These are phyloP conservation scores for Fusarium domesticum DNA, from an alignment of 2,329 filamentous ascomycete species.

Conservation along the genomic window DNA sequence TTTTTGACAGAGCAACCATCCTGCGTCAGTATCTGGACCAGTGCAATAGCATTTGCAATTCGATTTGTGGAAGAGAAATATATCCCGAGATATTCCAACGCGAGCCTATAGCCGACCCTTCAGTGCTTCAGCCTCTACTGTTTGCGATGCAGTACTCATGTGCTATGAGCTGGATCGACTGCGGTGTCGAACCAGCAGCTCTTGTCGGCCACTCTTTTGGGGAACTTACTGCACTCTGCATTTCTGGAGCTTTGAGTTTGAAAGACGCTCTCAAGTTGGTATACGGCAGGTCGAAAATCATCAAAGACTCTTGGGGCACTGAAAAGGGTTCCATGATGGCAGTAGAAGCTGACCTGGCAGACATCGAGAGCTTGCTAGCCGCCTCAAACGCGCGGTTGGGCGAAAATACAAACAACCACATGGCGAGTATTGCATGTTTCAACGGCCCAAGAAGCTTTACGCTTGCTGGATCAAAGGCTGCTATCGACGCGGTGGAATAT, in stretches of 20 bases:
- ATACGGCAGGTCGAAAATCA: background rate
- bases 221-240: constrained; percentile 39
- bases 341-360: constrained; percentile 1
- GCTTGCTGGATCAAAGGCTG: background rate
- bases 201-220: constrained; percentile 43
- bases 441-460: constrained; percentile 10
- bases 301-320: constrained; percentile 2
- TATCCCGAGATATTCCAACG: constrained; percentile 31
- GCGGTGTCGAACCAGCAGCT: constrained; percentile 9
- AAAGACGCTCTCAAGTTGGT: constrained; percentile 28
- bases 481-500: constrained; percentile 5
- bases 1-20: background rate
- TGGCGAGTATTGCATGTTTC: constrained; percentile 1
- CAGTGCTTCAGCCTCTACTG: constrained; percentile 32
- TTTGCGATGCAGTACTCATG: constrained; percentile 21
- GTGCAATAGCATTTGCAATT: background rate
- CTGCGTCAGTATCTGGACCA: background rate
- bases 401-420: background rate
- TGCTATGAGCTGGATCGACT: constrained; percentile 22
- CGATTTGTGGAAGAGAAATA: constrained; percentile 31
- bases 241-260: constrained; percentile 33
- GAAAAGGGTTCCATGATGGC: constrained; percentile 7
- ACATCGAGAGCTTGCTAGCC: background rate
- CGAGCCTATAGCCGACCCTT: constrained; percentile 23
- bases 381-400: no score